Conservation (phyloP, 2,329 filamentous ascomycete species). For the Nothomitra cinnamomea region DNA sequence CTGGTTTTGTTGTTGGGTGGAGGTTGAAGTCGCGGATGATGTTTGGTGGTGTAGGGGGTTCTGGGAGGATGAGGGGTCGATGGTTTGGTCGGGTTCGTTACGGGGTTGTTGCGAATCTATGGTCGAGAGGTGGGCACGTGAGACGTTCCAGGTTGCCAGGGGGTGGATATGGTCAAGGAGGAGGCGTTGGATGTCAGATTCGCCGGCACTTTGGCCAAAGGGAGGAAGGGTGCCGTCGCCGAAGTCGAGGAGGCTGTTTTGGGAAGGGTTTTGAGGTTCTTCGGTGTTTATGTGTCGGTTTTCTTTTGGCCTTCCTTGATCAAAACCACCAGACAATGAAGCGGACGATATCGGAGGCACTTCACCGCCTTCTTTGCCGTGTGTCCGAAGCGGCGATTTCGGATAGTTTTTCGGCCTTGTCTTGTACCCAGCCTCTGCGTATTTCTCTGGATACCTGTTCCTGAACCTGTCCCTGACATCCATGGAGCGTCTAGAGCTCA, state of each 20-base stretch:
- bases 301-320: background rate
- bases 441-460: slow-evolving; percentile 39
- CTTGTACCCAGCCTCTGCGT: slow-evolving; percentile 28
- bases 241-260: background rate
- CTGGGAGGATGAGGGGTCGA: background rate
- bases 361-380: slow-evolving; percentile 1
- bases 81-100: background rate
- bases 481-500: slow-evolving; percentile 35
- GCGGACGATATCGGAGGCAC: background rate
- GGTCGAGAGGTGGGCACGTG: background rate
- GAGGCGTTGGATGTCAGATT: slow-evolving; percentile 1
- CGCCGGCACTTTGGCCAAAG: background rate
- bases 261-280: background rate
- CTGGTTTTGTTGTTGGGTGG: too few relatives aligned
- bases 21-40: too few relatives aligned
- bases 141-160: background rate
- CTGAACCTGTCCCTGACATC: slow-evolving; percentile 46
- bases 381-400: slow-evolving; percentile 1
- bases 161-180: slow-evolving; percentile 2
- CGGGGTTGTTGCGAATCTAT: background rate
- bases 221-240: background rate
- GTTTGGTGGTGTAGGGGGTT: too few relatives aligned
- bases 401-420: background rate
- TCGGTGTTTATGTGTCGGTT: background rate
- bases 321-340: background rate